Conservation (phyloP, 495 filamentous ascomycete genomes). For the Xylaria cubensis region DNA sequence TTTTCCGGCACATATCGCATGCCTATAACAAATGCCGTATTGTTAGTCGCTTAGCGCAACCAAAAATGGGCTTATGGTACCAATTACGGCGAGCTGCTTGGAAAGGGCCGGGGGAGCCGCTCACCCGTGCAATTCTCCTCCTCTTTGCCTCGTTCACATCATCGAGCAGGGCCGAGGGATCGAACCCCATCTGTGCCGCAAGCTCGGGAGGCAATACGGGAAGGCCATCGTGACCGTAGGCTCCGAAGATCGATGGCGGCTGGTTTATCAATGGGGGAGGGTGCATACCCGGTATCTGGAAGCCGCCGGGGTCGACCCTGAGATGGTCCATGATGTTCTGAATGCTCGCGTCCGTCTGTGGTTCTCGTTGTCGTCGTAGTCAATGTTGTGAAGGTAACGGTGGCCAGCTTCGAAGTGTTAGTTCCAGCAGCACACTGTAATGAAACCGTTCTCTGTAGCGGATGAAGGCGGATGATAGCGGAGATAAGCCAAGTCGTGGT, state of each 20-base stretch:
- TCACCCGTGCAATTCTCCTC: slow-evolving; percentile 88
- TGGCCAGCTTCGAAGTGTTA: neutral
- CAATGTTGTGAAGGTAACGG: neutral
- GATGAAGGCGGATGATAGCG: neutral
- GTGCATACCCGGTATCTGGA: slow-evolving; percentile 56
- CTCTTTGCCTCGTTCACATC: slow-evolving; percentile 89
- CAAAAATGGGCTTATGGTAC: neutral
- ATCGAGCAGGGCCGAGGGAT: slow-evolving; percentile 58
- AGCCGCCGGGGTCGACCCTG: slow-evolving; percentile 46
- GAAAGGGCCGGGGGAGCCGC: slow-evolving; percentile 25
- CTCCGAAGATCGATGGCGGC: slow-evolving; percentile 74
- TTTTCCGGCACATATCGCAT: slow-evolving; percentile 99
- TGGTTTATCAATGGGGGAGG: slow-evolving; percentile 67
- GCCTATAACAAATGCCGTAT: slow-evolving; percentile 60
- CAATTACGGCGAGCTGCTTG: neutral
- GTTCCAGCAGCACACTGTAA: neutral
- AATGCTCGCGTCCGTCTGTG: neutral
- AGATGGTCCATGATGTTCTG: slow-evolving; percentile 51
- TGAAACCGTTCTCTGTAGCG: neutral
- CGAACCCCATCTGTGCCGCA: slow-evolving; percentile 66
- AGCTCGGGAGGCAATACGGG: slow-evolving; percentile 63
- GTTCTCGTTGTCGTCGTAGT: slow-evolving; percentile 8
- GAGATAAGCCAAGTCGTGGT: neutral
- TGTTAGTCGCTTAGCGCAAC: slow-evolving; percentile 28
- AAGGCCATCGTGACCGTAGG: slow-evolving; percentile 65